A percentile compares a stretch with the other conserved stretches of the same genome.
These are phyloP conservation scores for Larix kaempferi DNA, from an alignment of 75 land plant genomes.

Conservation along the genomic window DNA sequence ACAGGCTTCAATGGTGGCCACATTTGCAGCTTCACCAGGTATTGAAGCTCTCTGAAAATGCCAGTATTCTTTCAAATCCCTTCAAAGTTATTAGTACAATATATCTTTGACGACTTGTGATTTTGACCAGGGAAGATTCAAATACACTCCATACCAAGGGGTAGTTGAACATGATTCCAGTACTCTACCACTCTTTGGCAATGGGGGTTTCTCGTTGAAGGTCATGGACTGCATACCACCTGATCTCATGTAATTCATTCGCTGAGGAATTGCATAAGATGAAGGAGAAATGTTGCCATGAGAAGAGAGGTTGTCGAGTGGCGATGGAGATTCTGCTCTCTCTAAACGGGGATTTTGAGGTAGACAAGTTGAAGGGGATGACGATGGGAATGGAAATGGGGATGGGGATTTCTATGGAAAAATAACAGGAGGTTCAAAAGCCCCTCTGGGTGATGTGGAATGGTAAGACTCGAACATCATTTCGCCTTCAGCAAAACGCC, in stretches of 20 bases:
- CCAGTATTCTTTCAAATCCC: no score
- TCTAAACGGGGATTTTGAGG: no score
- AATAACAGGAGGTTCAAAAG: constrained; percentile 41
- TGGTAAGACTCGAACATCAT: no score
- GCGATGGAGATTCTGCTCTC: constrained; percentile 18
- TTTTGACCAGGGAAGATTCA: no score
- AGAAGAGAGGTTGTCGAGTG: neutral
- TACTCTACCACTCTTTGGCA: neutral
- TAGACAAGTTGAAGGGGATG: neutral
- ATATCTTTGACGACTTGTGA: no score
- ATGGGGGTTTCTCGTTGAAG: no score
- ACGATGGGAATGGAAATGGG: constrained; percentile 7
- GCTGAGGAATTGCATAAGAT: neutral
- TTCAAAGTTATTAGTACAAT: no score
- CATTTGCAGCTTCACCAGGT: no score
- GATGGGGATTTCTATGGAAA: no score
- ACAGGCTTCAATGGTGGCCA: no score
- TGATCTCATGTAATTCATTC: constrained; percentile 11
- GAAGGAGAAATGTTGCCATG: neutral
- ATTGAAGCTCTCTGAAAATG: no score
- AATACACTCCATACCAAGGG: neutral
- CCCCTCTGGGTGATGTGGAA: constrained; percentile 30
- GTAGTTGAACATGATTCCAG: neutral
- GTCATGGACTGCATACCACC: no score
- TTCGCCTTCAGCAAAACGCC: neutral